Evolutionary conservation across 2,329 filamentous ascomycete genomes (phyloP).

Genomic region (Trichophyton benhamiae): DNA sequence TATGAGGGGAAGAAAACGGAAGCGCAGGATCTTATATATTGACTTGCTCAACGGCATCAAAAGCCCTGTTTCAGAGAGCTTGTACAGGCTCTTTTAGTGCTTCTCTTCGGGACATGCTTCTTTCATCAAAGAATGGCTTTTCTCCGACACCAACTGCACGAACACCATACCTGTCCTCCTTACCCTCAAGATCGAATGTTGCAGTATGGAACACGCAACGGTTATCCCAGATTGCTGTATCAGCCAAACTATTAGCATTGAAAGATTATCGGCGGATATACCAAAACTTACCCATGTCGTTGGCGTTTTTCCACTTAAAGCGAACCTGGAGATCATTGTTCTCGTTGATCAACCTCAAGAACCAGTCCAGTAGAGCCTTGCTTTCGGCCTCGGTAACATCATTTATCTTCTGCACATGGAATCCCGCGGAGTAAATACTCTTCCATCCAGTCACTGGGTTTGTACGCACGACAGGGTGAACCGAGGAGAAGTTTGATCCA

Average conservation of each 20-base stretch:
- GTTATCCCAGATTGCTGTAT: conserved; percentile 46
- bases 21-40: background rate
- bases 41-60: background rate
- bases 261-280: background rate
- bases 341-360: conserved; percentile 27
- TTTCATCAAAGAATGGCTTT: conserved; percentile 42
- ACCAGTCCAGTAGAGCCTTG: conserved; percentile 23
- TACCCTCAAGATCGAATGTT: conserved; percentile 39
- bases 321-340: conserved; percentile 34
- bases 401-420: conserved; percentile 24
- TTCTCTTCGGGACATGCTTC: conserved; percentile 20
- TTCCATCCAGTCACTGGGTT: conserved; percentile 39
- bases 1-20: background rate
- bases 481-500: conserved; percentile 39
- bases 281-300: conserved; percentile 30
- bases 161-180: conserved; percentile 39
- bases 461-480: conserved; percentile 38
- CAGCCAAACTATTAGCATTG: background rate
- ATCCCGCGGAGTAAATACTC: conserved; percentile 25
- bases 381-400: conserved; percentile 24
- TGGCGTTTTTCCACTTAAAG: conserved; percentile 26
- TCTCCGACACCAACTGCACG: conserved; percentile 44
- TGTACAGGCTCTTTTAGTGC: conserved; percentile 12
- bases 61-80: background rate
- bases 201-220: conserved; percentile 45